phyloP scores from a whole-genome alignment of 2,329 filamentous ascomycete genomes.

The Phyllosticta capitalensis region DNA sequence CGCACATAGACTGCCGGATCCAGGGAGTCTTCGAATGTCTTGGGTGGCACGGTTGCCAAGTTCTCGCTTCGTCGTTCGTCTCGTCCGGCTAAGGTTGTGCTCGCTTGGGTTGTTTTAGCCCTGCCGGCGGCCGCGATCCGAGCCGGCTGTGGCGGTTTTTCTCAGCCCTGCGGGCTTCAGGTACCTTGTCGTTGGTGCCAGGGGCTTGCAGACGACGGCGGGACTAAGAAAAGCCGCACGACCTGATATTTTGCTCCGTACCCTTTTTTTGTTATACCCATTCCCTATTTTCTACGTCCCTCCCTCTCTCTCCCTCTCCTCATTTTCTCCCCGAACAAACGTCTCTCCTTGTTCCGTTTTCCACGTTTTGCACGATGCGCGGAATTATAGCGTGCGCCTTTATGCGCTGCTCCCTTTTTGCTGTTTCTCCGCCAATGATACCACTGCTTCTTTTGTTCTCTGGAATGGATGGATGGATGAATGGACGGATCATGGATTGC shows the following conservation, averaged over 20 bases:
- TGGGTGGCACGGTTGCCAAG: background rate
- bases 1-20: background rate
- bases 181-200: background rate
- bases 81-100: background rate
- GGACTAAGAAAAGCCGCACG: background rate
- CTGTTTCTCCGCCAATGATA: background rate
- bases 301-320: background rate
- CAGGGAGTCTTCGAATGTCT: background rate
- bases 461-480: background rate
- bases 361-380: background rate
- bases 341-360: background rate
- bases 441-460: background rate
- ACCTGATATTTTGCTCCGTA: background rate
- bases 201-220: background rate
- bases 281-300: background rate
- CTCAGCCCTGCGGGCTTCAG: background rate
- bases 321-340: background rate
- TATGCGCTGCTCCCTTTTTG: no score
- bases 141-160: background rate
- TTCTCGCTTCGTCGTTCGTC: background rate
- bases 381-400: no score
- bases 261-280: background rate
- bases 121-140: background rate
- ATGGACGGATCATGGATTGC: background rate
- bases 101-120: background rate